Evolutionary conservation across 129 eudicot genomes (phyloP).

Genomic region (Tanacetum coccineum): DNA sequence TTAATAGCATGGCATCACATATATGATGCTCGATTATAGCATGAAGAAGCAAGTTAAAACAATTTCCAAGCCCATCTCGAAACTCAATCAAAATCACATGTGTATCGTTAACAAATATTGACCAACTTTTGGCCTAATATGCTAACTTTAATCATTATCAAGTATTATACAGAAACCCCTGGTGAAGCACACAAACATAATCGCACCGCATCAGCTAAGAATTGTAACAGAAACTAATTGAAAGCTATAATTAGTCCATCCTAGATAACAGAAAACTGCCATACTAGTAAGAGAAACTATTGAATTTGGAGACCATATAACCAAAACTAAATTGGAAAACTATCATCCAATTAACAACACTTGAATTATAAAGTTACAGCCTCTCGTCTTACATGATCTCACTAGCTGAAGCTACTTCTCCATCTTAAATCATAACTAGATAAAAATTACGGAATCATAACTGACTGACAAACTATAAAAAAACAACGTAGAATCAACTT

Average conservation of each 20-base stretch:
- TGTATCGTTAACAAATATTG: no score
- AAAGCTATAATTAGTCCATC: background rate
- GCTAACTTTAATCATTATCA: background rate
- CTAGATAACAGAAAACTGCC: background rate
- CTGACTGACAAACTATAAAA: background rate
- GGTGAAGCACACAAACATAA: background rate
- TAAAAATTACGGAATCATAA: background rate
- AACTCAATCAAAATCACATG: no score
- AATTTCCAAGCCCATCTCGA: no score
- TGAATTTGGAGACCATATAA: background rate
- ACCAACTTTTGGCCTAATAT: no score
- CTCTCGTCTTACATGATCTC: constrained; percentile 1
- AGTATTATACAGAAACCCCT: background rate
- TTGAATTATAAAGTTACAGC: background rate
- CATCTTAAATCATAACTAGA: background rate
- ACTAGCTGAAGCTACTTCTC: background rate
- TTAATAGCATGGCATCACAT: no score
- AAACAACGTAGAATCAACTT: background rate
- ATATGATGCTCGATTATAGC: no score
- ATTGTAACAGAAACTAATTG: no score
- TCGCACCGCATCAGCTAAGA: background rate
- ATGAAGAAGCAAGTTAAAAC: no score
- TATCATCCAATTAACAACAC: constrained; percentile 12
- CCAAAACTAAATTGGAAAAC: constrained; percentile 14
- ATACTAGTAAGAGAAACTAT: background rate